Conservation (phyloP, 2,329 filamentous ascomycete genomes). For the Sporothrix schenckii region DNA sequence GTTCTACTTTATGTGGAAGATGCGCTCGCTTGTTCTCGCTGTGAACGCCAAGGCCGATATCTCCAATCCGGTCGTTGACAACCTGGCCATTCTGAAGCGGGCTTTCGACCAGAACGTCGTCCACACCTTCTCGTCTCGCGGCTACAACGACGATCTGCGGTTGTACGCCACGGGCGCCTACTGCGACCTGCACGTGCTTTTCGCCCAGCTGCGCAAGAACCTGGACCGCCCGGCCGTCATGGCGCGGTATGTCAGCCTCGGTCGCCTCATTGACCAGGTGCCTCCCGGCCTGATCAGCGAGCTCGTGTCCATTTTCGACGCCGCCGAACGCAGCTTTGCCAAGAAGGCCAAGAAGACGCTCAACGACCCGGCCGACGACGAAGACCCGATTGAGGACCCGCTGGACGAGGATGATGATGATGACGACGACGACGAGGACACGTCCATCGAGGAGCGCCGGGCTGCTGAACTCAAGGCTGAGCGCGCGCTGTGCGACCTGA, state of each 20-base stretch:
- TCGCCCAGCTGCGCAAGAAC: slow-evolving; percentile 68
- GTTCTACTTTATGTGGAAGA: slow-evolving; percentile 97
- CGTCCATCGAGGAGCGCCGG: slow-evolving; percentile 62
- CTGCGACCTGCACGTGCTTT: slow-evolving; percentile 80
- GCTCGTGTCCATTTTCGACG: slow-evolving; percentile 73
- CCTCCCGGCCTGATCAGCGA: slow-evolving; percentile 64
- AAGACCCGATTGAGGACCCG: slow-evolving; percentile 69
- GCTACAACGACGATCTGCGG: slow-evolving; percentile 75
- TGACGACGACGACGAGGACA: slow-evolving; percentile 64
- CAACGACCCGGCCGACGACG: slow-evolving; percentile 69
- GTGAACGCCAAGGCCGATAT: slow-evolving; percentile 60
- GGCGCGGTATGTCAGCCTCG: slow-evolving; percentile 57
- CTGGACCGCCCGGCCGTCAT: slow-evolving; percentile 52
- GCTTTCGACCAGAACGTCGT: slow-evolving; percentile 66
- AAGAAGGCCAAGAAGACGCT: slow-evolving; percentile 66
- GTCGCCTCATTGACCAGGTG: slow-evolving; percentile 69
- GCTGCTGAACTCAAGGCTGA: slow-evolving; percentile 75
- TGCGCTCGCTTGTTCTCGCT: slow-evolving; percentile 60
- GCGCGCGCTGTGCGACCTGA: slow-evolving; percentile 80
- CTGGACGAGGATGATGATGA: slow-evolving; percentile 62
- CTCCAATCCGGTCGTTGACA: slow-evolving; percentile 61
- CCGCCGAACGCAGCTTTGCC: slow-evolving; percentile 76
- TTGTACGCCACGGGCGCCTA: slow-evolving; percentile 74
- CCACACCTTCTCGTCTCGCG: slow-evolving; percentile 67
- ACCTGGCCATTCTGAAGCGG: slow-evolving; percentile 59